Conservation (phyloP, 2,329 filamentous ascomycete genomes). For the Curvularia sp. region DNA sequence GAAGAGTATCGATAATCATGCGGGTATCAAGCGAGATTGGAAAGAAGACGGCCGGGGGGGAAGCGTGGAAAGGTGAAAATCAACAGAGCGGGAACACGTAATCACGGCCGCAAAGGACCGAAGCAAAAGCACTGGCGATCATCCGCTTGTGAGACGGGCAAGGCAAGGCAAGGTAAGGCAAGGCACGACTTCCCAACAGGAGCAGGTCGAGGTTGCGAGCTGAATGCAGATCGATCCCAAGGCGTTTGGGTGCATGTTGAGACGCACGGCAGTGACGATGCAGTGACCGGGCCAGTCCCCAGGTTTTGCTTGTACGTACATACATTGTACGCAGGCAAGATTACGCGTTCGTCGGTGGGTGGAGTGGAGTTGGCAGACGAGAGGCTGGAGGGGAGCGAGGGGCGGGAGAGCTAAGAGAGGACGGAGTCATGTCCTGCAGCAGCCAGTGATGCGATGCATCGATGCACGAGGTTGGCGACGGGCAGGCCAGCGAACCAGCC, state of each 20-base stretch:
- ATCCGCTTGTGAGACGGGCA: slow-evolving; percentile 5
- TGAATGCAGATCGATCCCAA: slow-evolving; percentile 15
- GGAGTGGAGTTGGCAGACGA: slow-evolving; percentile 20
- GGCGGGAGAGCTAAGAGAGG: slow-evolving; percentile 28
- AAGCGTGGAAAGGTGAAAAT: neutral
- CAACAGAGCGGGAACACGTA: slow-evolving; percentile 1
- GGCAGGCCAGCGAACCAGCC: neutral
- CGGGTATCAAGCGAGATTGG: slow-evolving; percentile 3
- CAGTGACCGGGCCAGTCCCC: neutral
- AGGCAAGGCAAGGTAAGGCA: neutral
- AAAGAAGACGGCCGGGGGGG: slow-evolving; percentile 1
- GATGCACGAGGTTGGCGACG: slow-evolving; percentile 14
- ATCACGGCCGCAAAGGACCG: slow-evolving; percentile 2
- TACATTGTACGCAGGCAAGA: slow-evolving; percentile 1
- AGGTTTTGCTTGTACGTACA: neutral
- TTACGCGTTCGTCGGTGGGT: slow-evolving; percentile 29
- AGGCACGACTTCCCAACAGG: slow-evolving; percentile 9
- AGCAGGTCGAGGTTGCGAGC: slow-evolving; percentile 6
- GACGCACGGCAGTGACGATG: slow-evolving; percentile 23
- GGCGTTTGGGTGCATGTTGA: slow-evolving; percentile 19
- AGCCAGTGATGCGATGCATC: slow-evolving; percentile 9
- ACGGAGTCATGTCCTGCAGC: slow-evolving; percentile 23
- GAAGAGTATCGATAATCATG: slow-evolving; percentile 3
- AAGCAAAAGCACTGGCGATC: slow-evolving; percentile 5
- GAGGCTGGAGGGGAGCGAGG: slow-evolving; percentile 26